Percentiles rank a stretch among this genome's conserved stretches.
phyloP scores from a whole-genome alignment of 306 rosid genomes.

The Spatholobus suberectus region DNA sequence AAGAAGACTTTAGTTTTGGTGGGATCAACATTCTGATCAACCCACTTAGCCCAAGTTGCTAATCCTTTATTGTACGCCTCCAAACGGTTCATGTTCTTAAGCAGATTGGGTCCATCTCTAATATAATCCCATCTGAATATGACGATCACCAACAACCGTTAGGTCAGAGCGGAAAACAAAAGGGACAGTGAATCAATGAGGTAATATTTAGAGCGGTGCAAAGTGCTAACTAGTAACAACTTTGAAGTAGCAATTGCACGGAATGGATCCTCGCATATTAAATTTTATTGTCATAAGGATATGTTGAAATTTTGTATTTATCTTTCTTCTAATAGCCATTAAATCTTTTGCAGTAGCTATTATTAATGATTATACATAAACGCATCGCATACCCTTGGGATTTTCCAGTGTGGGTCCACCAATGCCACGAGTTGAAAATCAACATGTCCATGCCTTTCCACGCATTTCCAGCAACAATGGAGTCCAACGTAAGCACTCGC shows the following conservation, averaged over 20 bases:
- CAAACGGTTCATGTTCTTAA: conserved; percentile 82
- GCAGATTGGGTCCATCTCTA: conserved; percentile 63
- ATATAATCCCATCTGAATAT: conserved; percentile 81
- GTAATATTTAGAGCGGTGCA: neutral
- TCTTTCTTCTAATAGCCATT: neutral
- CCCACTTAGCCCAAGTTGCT: conserved; percentile 93
- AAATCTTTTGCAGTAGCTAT: neutral
- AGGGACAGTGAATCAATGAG: neutral
- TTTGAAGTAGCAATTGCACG: neutral
- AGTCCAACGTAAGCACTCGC: conserved; percentile 70
- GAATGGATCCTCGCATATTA: neutral
- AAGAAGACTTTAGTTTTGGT: conserved; percentile 80
- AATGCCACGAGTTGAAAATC: conserved; percentile 95
- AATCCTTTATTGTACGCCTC: conserved; percentile 75
- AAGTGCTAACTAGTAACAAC: neutral
- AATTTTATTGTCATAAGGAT: neutral
- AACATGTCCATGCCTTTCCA: conserved; percentile 90
- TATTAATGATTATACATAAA: neutral
- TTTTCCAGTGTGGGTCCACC: conserved; percentile 92
- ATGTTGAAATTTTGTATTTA: neutral
- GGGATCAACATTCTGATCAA: conserved; percentile 78
- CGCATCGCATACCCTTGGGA: conserved; percentile 76
- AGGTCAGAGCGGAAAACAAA: neutral
- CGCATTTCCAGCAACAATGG: conserved; percentile 71
- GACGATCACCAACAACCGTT: neutral